Percentiles rank a stretch among this genome's conserved stretches.
Evolutionary conservation across 2,329 filamentous ascomycete genomes (phyloP).

Genomic region (Lojkania enalia): DNA sequence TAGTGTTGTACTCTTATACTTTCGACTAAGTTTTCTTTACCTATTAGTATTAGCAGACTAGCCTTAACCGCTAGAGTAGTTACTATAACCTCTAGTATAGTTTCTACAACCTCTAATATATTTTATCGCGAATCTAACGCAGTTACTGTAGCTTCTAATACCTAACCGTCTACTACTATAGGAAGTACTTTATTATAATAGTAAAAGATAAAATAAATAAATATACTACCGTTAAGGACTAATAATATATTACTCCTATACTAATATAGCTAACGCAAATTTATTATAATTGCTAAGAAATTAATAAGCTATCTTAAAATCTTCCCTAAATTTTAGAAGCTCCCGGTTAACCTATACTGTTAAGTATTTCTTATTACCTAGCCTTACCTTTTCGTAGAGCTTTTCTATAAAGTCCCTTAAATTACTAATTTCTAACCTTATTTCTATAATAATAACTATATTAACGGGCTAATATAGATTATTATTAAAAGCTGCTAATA

Average conservation of each 20-base stretch:
- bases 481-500: constrained; percentile 4
- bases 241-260: constrained; percentile 4
- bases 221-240: too few relatives aligned
- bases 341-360: constrained; percentile 5
- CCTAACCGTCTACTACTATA: too few relatives aligned
- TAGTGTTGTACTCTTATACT: too few relatives aligned
- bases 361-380: constrained; percentile 3
- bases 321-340: constrained; percentile 6
- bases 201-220: too few relatives aligned
- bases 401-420: constrained; percentile 3
- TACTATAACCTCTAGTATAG: too few relatives aligned
- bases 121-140: too few relatives aligned
- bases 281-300: constrained; percentile 6
- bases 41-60: too few relatives aligned
- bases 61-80: too few relatives aligned
- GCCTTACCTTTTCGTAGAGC: constrained; percentile 6
- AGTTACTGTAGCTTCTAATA: too few relatives aligned
- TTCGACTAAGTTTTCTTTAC: too few relatives aligned
- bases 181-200: too few relatives aligned
- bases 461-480: constrained; percentile 7
- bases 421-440: constrained; percentile 8
- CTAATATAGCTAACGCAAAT: constrained; percentile 5
- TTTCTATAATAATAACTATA: constrained; percentile 6
- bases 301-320: constrained; percentile 8
- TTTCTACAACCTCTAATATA: too few relatives aligned